Evolutionary conservation across 2,329 filamentous ascomycete genomes (phyloP), one percentile per base, ranked within the genome.

Genomic region (Pseudocercospora fuligena): DNA sequence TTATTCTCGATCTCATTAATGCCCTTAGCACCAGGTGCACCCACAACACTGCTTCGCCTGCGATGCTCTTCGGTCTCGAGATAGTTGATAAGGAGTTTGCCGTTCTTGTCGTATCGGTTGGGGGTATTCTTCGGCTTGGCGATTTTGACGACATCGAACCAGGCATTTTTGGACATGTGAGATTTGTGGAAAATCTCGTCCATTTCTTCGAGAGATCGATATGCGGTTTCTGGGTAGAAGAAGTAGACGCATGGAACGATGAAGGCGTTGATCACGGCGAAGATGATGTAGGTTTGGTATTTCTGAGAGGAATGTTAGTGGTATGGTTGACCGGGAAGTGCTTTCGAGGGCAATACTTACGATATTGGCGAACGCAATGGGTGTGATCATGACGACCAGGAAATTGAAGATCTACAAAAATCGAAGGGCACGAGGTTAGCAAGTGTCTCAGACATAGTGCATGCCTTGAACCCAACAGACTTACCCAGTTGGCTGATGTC

Each of bases 201-300:
- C 85, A 90, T 90, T 74, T 90, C 88, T 75, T 90, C 88, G 46
- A 90, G 83, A 2, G 84, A 87, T 49, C 88, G 82, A 73, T 87
- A 87, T 1, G 85, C 86, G 12, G 88, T 90, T 77, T 90, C 88
- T 0, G 88, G 88, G 77, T 68, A 65, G 61, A 71, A 71, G 54
- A 75, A 77, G 66, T 77, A 78, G 19, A 75, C 71, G 46, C 66
- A 71, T 0, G 87, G 86, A 0, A 88, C 82, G 75, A 88, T 88
- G 70, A 85, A 80, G 69, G 85, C 83, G 75, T 90, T 90, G 79
- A 90, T 88, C 54, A 88, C 83, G 11, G 88, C 88, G 73, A 90
- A 91, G 70, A 91, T 67, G 64, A 66, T 62, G 46, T 65, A 66
- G 14, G 65, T 66, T 46, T 65, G 51, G 23, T 62, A 66, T 8